Base-by-base conservation (phyloP, 768 basidiomycete species). In the Mycena venus region DNA sequence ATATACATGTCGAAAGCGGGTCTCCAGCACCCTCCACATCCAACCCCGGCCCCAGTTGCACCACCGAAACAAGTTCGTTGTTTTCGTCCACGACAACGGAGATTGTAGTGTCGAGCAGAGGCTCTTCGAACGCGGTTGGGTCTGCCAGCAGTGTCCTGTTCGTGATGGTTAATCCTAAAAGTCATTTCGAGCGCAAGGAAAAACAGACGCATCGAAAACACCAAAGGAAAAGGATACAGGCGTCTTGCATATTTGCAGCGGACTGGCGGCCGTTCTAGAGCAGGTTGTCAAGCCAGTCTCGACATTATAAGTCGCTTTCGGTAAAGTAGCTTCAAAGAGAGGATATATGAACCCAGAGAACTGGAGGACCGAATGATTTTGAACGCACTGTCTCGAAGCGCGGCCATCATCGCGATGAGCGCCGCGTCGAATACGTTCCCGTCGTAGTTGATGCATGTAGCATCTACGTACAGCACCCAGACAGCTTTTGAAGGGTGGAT, bases 391-490 rank as follows among this genome's bases (percentile, higher is more conserved):
- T 96, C 96, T 81, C 87, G 89, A 53, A 99, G 85, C 7, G 98
- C 97, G 11, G 94, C 92, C 60, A 96, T 90, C 88, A 97, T 94
- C 0, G 96, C 96, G 25, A 99, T 81, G 12, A 99, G 87, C 0
- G 95, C 89, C 0, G 98, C 96, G 76, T 99, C 98, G 72, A 97
- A 96, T 1, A 89, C 94, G 79, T 99, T 99, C 7, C 98, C 98
- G 81, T 99, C 97, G 80, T 98, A 98, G 84, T 98, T 99, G 76
- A 99, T 95, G 81, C 98, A 99, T 0, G 94, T 95, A 32, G 95
- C 91, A 77, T 99, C 98, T 77, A 99, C 89, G 79, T 99, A 99
- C n/a, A 99, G 88, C 32, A 94, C 94, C 96, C 97, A 99, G 0
- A 87, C 96, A 0, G 96, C 89, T 80, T 94, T 95, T 4, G 91